These are phyloP conservation scores for Peronospora belbahrii DNA, from an alignment of 352 stramenopile species.

Conservation along the genomic window DNA sequence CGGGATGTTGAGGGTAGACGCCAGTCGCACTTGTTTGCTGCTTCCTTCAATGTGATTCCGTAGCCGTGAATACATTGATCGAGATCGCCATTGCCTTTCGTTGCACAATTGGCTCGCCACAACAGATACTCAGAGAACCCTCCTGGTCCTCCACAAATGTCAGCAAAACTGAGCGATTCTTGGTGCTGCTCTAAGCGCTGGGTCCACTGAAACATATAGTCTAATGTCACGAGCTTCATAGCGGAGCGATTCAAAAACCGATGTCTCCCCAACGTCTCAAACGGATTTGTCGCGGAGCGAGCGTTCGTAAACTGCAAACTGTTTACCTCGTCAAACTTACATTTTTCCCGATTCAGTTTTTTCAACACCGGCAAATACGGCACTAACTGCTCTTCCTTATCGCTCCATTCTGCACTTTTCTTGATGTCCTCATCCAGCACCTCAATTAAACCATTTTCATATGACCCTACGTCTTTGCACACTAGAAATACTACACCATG, in stretches of 20 bases:
- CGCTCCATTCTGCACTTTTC: background rate
- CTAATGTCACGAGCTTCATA: slow-evolving; percentile 75
- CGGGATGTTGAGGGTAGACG: slow-evolving; percentile 9
- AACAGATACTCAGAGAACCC: slow-evolving; percentile 79
- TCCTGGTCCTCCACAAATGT: slow-evolving; percentile 70
- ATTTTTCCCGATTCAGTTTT: slow-evolving; percentile 33
- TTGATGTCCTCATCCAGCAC: slow-evolving; percentile 1
- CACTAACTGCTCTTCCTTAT: background rate
- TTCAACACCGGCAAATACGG: slow-evolving; percentile 19
- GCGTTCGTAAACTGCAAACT: slow-evolving; percentile 28
- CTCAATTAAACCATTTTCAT: background rate
- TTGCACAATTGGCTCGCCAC: slow-evolving; percentile 25
- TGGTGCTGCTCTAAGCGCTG: background rate
- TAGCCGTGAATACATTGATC: slow-evolving; percentile 27
- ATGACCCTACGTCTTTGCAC: background rate
- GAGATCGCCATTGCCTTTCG: background rate
- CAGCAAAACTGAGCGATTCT: slow-evolving; percentile 48
- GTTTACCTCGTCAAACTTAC: slow-evolving; percentile 34
- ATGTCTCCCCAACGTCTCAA: slow-evolving; percentile 46
- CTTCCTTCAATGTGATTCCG: slow-evolving; percentile 57
- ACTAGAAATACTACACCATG: slow-evolving; percentile 33
- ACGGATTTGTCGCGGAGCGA: slow-evolving; percentile 43
- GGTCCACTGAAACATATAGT: slow-evolving; percentile 57
- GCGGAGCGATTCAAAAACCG: slow-evolving; percentile 74
- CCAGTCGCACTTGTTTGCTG: slow-evolving; percentile 44